A percentile compares a stretch with the other conserved stretches of the same genome.
phyloP scores from a whole-genome alignment of 352 stramenopile genomes.

The Phytophthora colocasiae region DNA sequence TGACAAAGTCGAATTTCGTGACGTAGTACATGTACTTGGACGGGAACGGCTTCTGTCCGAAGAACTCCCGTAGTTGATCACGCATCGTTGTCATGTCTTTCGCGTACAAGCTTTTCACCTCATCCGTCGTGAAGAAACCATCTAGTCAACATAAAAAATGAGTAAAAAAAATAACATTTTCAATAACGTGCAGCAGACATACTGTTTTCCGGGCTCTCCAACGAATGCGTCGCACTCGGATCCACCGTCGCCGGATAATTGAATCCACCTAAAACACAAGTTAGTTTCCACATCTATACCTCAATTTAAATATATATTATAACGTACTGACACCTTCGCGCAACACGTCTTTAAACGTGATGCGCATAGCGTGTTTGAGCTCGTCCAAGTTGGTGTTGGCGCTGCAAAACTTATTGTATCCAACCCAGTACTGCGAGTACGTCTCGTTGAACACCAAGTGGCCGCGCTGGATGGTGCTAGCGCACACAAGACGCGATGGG shows the following conservation, averaged over 20 bases:
- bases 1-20: conserved; percentile 81
- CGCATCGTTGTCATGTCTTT: conserved; percentile 79
- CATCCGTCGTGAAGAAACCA: conserved; percentile 69
- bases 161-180: neutral
- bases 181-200: conserved; percentile 21
- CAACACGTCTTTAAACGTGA: conserved; percentile 76
- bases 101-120: conserved; percentile 64
- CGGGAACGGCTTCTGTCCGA: conserved; percentile 80
- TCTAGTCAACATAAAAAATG: conserved; percentile 26
- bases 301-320: too few relatives aligned
- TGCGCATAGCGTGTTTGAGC: conserved; percentile 71
- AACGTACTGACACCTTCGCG: conserved; percentile 81
- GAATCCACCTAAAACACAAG: conserved; percentile 49
- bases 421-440: conserved; percentile 90
- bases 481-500: conserved; percentile 80
- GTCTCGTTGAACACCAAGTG: conserved; percentile 90
- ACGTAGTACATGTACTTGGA: conserved; percentile 91
- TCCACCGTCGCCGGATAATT: conserved; percentile 72
- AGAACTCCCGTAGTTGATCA: conserved; percentile 78
- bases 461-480: conserved; percentile 82
- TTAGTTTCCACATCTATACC: neutral
- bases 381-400: conserved; percentile 74
- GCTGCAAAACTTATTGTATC: conserved; percentile 90
- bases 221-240: conserved; percentile 58
- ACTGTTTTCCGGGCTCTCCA: conserved; percentile 72